Base-by-base conservation (phyloP, 2,329 filamentous ascomycete species). In the Cladophialophora yegresii region DNA sequence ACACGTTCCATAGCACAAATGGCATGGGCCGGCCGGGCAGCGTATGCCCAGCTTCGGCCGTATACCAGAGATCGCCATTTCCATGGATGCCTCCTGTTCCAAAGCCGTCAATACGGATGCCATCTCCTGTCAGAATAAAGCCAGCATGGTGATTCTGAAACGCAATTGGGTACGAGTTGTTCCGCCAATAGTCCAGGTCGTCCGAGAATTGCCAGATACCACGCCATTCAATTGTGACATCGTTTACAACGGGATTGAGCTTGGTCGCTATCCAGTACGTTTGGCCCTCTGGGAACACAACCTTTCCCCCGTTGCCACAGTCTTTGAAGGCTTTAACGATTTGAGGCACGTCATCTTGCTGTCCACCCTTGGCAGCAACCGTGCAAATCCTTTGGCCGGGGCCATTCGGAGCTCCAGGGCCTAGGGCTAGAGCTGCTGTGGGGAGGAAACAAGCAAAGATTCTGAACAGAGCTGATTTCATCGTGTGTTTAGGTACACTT, bases 1-100 rank as follows among this genome's bases (percentile, higher is more conserved):
- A 80, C 2, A 83, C 80, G 67, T 85, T 85, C 83, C 83, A 85
- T 58, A 84, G 80, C 3, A 85, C 82, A 63, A 85, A 85, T 0
- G 83, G 82, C 83, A 85, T 85, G 0, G 83, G 83, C 9, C 84
- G 74, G 3, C 83, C 83, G 1, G 79, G 78, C 59, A 78, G 78
- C 0, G 82, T 85, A 5, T 72, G 67, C 13, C 75, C 79, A 28
- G 76, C 68, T 71, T 85, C 83, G 8, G 74, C 79, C 20, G 74
- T 78, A 66, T 85, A 85, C 83, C 83, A 85, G 1, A 76, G 70
- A 65, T 85, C 80, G 2, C 84, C 83, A 65, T 83, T 84, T 5
- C 83, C 83, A 61, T 83, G 71, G 55, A 85, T 84, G 2, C 81
- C 80, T n/a, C 83, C 82, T 0, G 80, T 84, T 0, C 77, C 77